Conservation (phyloP, 177 flowering plant genomes). For the Vitis hybrid region DNA sequence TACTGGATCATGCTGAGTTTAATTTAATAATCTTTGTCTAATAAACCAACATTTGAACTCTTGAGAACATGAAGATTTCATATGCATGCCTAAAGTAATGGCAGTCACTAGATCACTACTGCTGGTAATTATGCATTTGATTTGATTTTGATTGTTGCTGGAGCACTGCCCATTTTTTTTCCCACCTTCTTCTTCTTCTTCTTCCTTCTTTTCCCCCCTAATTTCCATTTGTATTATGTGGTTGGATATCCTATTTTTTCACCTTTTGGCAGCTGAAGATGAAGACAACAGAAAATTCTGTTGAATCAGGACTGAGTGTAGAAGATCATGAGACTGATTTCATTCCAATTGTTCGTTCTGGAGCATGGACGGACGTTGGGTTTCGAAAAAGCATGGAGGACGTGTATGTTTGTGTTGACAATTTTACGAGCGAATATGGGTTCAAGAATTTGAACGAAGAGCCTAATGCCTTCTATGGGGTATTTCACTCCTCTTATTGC, state of each 20-base stretch:
- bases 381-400: conserved; percentile 84
- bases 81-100: too few species aligned
- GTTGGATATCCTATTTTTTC: conserved; percentile 9
- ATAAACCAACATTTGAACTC: too few species aligned
- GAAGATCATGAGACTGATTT: conserved; percentile 45
- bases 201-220: background rate
- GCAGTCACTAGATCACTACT: too few species aligned
- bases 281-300: conserved; percentile 33
- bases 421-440: conserved; percentile 54
- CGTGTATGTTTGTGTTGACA: conserved; percentile 67
- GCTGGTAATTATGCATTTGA: too few species aligned
- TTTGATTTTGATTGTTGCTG: too few species aligned
- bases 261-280: conserved; percentile 47
- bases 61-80: too few species aligned
- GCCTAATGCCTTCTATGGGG: conserved; percentile 93
- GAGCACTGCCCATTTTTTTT: background rate
- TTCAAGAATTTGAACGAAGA: conserved; percentile 35
- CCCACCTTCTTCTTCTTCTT: background rate
- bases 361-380: conserved; percentile 91
- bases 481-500: conserved; percentile 24
- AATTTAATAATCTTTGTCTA: too few species aligned
- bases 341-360: conserved; percentile 81
- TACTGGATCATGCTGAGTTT: too few species aligned
- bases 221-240: background rate
- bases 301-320: conserved; percentile 30